Evolutionary conservation across 805 yeast genomes (phyloP).

Genomic region (Helenozyma baotianmanensis): DNA sequence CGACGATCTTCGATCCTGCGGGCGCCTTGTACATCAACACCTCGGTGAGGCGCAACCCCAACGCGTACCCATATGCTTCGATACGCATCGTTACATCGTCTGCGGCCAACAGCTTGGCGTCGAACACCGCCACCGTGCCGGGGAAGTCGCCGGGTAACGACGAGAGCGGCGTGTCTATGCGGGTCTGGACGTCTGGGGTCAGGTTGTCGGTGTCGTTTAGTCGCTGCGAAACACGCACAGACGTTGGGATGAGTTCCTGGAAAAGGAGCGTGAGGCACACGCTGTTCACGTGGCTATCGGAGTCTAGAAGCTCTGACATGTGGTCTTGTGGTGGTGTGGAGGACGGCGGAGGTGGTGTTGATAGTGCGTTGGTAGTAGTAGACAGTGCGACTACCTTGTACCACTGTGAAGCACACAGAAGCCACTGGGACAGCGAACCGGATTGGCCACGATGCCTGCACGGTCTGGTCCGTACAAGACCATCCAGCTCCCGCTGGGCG

Average conservation of each 20-base stretch:
- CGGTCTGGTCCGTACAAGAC: too few relatives aligned
- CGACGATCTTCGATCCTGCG: conserved; percentile 45
- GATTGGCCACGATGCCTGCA: too few relatives aligned
- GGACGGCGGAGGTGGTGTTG: background rate
- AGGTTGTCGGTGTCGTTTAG: conserved; percentile 25
- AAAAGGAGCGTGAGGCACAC: conserved; percentile 59
- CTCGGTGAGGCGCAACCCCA: conserved; percentile 57
- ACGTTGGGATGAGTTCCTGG: conserved; percentile 72
- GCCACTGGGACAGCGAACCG: too few relatives aligned
- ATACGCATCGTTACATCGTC: conserved; percentile 57
- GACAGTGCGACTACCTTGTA: background rate
- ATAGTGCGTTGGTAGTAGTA: background rate
- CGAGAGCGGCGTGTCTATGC: conserved; percentile 25
- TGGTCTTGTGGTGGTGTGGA: background rate
- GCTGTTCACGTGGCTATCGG: conserved; percentile 43
- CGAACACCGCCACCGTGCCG: conserved; percentile 41
- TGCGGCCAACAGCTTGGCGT: conserved; percentile 28
- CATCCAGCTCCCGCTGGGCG: too few relatives aligned
- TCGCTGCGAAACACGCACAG: conserved; percentile 56
- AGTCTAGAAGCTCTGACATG: conserved; percentile 10
- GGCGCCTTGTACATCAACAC: conserved; percentile 40
- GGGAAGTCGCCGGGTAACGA: conserved; percentile 30
- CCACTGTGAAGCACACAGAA: background rate
- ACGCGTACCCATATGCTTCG: conserved; percentile 65
- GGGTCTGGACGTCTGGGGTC: conserved; percentile 17